phyloP scores from a whole-genome alignment of 1,139 yeast species.

The Pichia sp. region DNA sequence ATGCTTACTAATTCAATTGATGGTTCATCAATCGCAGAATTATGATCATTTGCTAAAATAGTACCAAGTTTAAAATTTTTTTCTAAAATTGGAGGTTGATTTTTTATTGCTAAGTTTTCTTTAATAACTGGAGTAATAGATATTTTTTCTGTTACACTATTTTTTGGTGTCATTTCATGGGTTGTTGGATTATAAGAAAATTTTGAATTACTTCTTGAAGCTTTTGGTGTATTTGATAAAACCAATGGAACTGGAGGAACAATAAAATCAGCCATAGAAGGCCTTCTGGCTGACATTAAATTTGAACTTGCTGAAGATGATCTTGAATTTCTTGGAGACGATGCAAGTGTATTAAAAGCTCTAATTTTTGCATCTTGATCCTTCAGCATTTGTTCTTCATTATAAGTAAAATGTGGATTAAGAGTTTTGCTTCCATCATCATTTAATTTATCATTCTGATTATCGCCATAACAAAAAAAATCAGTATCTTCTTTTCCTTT shows the following conservation, averaged over 20 bases:
- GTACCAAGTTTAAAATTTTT: constrained; percentile 39
- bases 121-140: neutral
- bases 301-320: constrained; percentile 21
- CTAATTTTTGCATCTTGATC: constrained; percentile 67
- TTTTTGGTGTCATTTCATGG: constrained; percentile 25
- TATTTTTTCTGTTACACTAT: neutral
- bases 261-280: constrained; percentile 31
- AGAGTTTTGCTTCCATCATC: constrained; percentile 23
- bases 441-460: constrained; percentile 1
- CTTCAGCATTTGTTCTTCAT: constrained; percentile 60
- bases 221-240: constrained; percentile 5
- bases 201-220: constrained; percentile 14
- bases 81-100: constrained; percentile 3
- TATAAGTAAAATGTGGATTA: constrained; percentile 47
- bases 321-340: constrained; percentile 25
- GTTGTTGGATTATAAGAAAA: constrained; percentile 28
- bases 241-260: constrained; percentile 34
- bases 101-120: neutral
- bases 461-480: constrained; percentile 4
- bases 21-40: constrained; percentile 56
- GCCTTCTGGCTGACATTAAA: constrained; percentile 22
- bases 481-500: constrained; percentile 1
- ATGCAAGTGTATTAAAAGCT: constrained; percentile 51
- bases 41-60: constrained; percentile 58
- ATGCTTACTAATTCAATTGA: constrained; percentile 65